These are phyloP conservation scores for Apiosordaria backusii DNA, from an alignment of 495 filamentous ascomycete genomes.

Conservation along the genomic window DNA sequence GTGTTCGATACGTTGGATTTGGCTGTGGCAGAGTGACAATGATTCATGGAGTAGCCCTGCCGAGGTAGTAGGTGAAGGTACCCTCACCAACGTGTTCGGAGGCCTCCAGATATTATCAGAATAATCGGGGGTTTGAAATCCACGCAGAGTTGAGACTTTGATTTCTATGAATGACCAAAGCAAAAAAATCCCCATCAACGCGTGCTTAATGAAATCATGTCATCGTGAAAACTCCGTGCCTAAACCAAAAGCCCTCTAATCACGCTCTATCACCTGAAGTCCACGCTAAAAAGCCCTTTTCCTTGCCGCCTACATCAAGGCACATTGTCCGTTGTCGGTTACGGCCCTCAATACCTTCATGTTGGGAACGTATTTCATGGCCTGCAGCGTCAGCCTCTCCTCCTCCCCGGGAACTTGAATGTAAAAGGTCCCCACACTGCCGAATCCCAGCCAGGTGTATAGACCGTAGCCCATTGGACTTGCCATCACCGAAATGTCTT, in stretches of 20 bases:
- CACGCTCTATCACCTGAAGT: neutral
- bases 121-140: neutral
- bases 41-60: too few relatives aligned
- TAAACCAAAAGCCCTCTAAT: neutral
- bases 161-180: neutral
- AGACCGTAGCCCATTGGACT: constrained; percentile 39
- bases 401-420: constrained; percentile 34
- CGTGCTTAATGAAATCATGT: neutral
- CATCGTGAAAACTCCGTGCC: neutral
- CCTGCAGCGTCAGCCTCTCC: constrained; percentile 32
- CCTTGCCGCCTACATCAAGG: neutral
- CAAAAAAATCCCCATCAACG: neutral
- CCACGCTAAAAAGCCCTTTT: neutral
- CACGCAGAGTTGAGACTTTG: neutral
- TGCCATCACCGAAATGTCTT: constrained; percentile 33
- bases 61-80: neutral
- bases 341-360: neutral
- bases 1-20: neutral
- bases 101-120: neutral
- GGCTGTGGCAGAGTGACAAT: too few relatives aligned
- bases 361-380: constrained; percentile 34
- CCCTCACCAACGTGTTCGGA: neutral
- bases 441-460: constrained; percentile 32
- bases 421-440: constrained; percentile 19
- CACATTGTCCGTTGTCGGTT: neutral